Conservation (phyloP, 2,329 filamentous ascomycete species). For the Botrytis byssoidea region DNA sequence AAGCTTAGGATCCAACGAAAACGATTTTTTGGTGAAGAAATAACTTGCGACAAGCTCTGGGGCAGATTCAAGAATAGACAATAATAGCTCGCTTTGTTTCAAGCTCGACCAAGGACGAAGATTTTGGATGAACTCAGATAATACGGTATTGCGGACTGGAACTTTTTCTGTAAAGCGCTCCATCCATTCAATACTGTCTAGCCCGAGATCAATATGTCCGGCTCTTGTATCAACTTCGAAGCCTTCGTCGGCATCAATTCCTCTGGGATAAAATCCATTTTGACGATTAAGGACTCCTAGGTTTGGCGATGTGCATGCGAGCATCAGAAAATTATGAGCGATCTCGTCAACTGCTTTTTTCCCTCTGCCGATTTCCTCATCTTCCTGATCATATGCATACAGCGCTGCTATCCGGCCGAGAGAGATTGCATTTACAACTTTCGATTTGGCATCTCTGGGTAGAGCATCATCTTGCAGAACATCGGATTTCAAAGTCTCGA, state of each 20-base stretch:
- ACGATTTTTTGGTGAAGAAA: slow-evolving; percentile 75
- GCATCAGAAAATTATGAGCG: slow-evolving; percentile 72
- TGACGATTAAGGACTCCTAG: slow-evolving; percentile 75
- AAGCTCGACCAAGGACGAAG: slow-evolving; percentile 81
- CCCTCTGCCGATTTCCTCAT: slow-evolving; percentile 46
- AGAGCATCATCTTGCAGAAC: slow-evolving; percentile 75
- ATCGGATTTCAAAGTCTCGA: slow-evolving; percentile 66
- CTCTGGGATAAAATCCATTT: slow-evolving; percentile 80
- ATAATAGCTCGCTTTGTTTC: slow-evolving; percentile 76
- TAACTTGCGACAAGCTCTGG: slow-evolving; percentile 89
- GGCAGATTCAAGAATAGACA: slow-evolving; percentile 74
- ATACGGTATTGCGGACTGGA: slow-evolving; percentile 73
- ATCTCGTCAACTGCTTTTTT: slow-evolving; percentile 61
- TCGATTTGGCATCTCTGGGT: slow-evolving; percentile 69
- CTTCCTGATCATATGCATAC: slow-evolving; percentile 57
- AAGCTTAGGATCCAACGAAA: slow-evolving; percentile 86
- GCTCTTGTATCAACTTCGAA: slow-evolving; percentile 47
- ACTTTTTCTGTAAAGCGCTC: slow-evolving; percentile 64
- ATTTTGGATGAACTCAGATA: slow-evolving; percentile 75
- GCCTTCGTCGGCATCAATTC: slow-evolving; percentile 58
- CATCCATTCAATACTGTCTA: slow-evolving; percentile 69
- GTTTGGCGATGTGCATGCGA: slow-evolving; percentile 69
- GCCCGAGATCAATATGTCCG: slow-evolving; percentile 57
- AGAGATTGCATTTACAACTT: slow-evolving; percentile 71
- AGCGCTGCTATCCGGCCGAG: slow-evolving; percentile 70